Percentiles rank a stretch among this genome's conserved stretches.
Evolutionary conservation across 257 asterid species (phyloP).

Genomic region (Marsdenia floribunda): DNA sequence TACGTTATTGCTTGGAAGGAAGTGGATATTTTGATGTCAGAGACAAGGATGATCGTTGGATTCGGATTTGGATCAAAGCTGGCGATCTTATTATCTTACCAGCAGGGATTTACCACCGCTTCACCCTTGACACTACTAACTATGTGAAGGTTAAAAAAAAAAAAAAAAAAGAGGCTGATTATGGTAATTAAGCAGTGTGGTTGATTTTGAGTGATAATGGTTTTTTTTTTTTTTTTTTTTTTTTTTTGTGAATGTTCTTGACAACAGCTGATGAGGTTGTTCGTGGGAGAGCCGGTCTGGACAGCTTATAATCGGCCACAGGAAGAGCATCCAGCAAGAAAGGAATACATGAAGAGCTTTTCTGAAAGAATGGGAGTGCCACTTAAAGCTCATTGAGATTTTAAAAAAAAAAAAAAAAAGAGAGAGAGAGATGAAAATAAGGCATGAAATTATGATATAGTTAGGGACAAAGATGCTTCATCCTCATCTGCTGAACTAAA

Average conservation of each 20-base stretch:
- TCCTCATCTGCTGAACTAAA: no score
- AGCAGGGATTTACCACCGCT: conserved; percentile 86
- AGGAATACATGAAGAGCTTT: conserved; percentile 39
- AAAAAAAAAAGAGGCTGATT: not conserved
- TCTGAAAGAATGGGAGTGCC: conserved; percentile 26
- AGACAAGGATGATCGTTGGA: conserved; percentile 69
- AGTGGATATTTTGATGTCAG: conserved; percentile 77
- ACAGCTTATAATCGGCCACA: conserved; percentile 76
- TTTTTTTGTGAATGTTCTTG: conserved; percentile 8
- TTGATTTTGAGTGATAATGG: not conserved
- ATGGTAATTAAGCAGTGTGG: no score
- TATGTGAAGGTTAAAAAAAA: conserved; percentile 64
- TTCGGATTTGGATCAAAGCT: conserved; percentile 64
- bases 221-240: no score
- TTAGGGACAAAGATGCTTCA: no score
- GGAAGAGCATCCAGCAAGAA: conserved; percentile 71
- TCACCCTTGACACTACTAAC: conserved; percentile 65
- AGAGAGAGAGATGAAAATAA: no score
- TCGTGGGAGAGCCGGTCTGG: conserved; percentile 91
- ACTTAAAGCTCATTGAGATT: conserved; percentile 44
- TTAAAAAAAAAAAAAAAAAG: not conserved
- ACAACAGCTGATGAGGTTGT: conserved; percentile 84
- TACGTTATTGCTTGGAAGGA: conserved; percentile 75
- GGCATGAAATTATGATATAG: no score
- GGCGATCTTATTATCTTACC: conserved; percentile 83